Evolutionary conservation across 169 alveolate genomes (phyloP).

Genomic region (Babesia bigemina): DNA sequence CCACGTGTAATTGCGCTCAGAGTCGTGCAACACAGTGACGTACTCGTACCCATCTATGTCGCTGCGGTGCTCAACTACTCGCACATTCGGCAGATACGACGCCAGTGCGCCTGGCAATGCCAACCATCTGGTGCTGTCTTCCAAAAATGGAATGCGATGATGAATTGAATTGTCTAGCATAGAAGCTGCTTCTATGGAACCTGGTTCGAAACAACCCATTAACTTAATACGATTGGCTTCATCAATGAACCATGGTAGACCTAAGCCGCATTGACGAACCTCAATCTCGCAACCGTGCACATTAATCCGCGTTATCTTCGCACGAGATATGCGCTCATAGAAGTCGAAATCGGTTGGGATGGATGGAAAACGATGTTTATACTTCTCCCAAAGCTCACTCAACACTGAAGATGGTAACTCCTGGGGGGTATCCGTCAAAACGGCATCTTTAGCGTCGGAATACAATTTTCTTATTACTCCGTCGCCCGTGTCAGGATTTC

Average conservation of each 20-base stretch:
- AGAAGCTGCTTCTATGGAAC: slow-evolving; percentile 44
- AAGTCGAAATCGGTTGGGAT: slow-evolving; percentile 28
- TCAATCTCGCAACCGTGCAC: slow-evolving; percentile 55
- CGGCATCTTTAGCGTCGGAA: slow-evolving; percentile 7
- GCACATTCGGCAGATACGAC: slow-evolving; percentile 66
- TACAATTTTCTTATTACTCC: not conserved
- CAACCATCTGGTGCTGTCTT: slow-evolving; percentile 61
- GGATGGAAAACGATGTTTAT: slow-evolving; percentile 41
- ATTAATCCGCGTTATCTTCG: slow-evolving; percentile 40
- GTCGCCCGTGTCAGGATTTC: not conserved
- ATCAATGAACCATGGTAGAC: slow-evolving; percentile 71
- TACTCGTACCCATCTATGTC: slow-evolving; percentile 78
- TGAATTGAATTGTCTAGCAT: not conserved
- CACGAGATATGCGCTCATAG: slow-evolving; percentile 15
- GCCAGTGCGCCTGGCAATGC: slow-evolving; percentile 73
- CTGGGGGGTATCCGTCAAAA: not conserved
- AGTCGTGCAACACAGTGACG: slow-evolving; percentile 75
- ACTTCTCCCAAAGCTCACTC: slow-evolving; percentile 51
- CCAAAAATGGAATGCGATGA: slow-evolving; percentile 34
- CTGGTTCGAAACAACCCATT: slow-evolving; percentile 46
- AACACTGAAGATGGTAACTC: not conserved
- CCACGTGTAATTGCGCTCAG: slow-evolving; percentile 77
- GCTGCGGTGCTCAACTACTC: slow-evolving; percentile 70
- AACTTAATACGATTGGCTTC: slow-evolving; percentile 61
- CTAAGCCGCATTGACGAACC: slow-evolving; percentile 44